Evolutionary conservation across 2,329 filamentous ascomycete species (phyloP), one percentile per base, ranked within the genome.

Genomic region (Colletotrichum caudatum): DNA sequence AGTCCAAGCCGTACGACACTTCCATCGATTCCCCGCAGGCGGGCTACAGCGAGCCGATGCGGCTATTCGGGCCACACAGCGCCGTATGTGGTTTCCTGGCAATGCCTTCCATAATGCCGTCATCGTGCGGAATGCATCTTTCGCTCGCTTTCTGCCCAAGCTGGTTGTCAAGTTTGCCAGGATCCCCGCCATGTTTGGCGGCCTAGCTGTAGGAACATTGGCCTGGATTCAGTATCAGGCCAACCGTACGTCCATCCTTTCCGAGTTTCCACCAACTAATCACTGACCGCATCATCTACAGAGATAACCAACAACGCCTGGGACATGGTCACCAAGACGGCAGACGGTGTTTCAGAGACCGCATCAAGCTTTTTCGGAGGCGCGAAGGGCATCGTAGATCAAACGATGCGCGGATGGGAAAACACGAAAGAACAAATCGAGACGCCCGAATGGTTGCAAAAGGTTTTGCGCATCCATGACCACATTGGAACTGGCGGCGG

Each of bases 141-240:
- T 91, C 76, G 87, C 82, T 54, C 85, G 90, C 60, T 85, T 91
- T 72, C 84, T 99, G 41, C 97, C 97, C 2, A 95, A 94, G 80
- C 87, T 99, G 62, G 91, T 96, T n/a, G 83, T 96, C 78, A 99
- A 98, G 84, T 92, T 99, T 76, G 88, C 91, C 46, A 90, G 94
- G 68, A 86, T 97, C 66, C 96, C 96, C 26, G 96, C 96, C 69
- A 92, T 98, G 84, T 95, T 97, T 77, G 96, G 95, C 53, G 94
- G 94, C 53, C 89, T 95, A 58, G 93, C 94, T 78, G 89, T 99
- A 75, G 95, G 94, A 18, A 93, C 93, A 3, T 84, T 97, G 71
- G 94, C 94, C 35, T 99, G 97, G 88, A 84, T 99, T 60, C 96
- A 99, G 80, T 98, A 99, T 80, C 96, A 99, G 82, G 95, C 96